Evolutionary conservation across 306 rosid species (phyloP), one percentile per base, ranked within the genome.

Genomic region (Castanospermum australe): DNA sequence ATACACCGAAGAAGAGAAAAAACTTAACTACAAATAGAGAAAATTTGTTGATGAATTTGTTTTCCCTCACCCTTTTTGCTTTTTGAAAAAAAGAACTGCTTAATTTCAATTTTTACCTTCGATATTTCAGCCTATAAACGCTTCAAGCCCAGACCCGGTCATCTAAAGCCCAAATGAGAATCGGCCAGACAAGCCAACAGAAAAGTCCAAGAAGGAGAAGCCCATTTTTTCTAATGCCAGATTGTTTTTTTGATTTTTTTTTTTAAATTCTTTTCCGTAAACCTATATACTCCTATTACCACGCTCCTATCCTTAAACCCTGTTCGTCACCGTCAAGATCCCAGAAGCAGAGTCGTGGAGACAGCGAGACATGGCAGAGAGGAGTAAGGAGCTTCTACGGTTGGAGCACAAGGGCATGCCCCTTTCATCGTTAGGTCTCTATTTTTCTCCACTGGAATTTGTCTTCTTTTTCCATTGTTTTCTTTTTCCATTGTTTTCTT

Each of bases 321-420:
- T 8, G 2, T 9, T 12, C 2, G 54, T 24, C 36, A 65, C 54
- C 2, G 20, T 52, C 73, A n/a, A 41, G 15, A 39, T 50, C 11
- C 60, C 10, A 54, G 38, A 72, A 55, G 20, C 22, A 8, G 3
- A 39, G 52, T 6, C 20, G 15, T 55, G 7, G 1, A 54, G 24
- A 17, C 51, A 5, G 5, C 15, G 39, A 65, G 30, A 42, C 8
- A 91, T 93, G 98, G 89, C 67, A 45, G 81, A 54, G 20, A 78
- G 88, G 50, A 93, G 98, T 78, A 91, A 93, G 74, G 98, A 93
- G 54, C 98, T 93, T 84, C 82, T 91, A 41, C 85, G 60, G 2
- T 81, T 87, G 64, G 98, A 91, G 84, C 89, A 81, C 83, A 83
- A 87, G 25, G 62, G 54, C 50, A 47, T 81, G 2, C 83, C 91